Conservation (phyloP, 768 basidiomycete genomes). For the Pleurotus tuber-regium region DNA sequence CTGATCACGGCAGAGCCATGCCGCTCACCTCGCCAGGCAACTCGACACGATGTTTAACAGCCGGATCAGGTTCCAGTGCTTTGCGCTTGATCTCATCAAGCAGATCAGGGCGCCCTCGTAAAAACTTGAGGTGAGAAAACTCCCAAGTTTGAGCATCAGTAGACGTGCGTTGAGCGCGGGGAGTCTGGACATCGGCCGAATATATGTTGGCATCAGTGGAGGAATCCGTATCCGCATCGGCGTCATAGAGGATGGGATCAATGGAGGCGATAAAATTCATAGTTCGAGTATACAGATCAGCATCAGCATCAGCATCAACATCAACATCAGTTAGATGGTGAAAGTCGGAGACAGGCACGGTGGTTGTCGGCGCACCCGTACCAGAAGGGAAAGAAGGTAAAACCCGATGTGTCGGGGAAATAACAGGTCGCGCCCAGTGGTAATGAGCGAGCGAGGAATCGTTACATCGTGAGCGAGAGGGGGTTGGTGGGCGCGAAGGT, state of each 20-base stretch:
- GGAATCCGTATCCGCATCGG: not conserved
- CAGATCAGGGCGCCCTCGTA: constrained; percentile 76
- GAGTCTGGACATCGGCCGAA: constrained; percentile 47
- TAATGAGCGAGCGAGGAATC: no score
- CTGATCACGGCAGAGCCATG: constrained; percentile 2
- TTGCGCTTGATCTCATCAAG: constrained; percentile 87
- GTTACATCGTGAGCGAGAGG: no score
- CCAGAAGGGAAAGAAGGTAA: not conserved
- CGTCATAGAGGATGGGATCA: constrained; percentile 9
- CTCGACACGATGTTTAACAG: constrained; percentile 69
- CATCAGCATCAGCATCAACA: not conserved
- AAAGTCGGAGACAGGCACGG: no score
- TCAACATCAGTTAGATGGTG: constrained; percentile 5
- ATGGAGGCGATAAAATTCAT: no score
- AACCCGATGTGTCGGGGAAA: not conserved
- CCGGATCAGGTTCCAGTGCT: constrained; percentile 77
- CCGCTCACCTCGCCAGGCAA: constrained; percentile 72
- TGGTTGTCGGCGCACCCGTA: not conserved
- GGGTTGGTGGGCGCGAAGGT: not conserved
- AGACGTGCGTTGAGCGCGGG: constrained; percentile 79
- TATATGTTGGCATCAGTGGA: not conserved
- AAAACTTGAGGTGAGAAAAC: constrained; percentile 85
- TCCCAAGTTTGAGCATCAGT: constrained; percentile 85
- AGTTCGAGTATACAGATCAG: not conserved
- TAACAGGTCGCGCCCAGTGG: no score